phyloP scores from a whole-genome alignment of 108 stramenopile species.

The Nitzschia sp. region DNA sequence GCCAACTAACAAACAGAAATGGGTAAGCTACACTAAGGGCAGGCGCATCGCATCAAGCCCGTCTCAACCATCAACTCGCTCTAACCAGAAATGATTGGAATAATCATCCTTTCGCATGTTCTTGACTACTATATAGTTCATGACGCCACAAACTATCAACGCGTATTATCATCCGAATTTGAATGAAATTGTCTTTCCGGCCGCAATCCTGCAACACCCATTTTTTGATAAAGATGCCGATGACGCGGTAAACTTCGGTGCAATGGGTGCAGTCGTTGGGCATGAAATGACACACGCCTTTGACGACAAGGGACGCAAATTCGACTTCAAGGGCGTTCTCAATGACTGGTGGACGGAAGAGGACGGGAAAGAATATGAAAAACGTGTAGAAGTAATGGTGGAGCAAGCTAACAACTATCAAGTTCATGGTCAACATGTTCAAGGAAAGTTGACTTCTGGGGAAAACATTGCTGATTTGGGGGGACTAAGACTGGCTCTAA shows the following conservation, averaged over 20 bases:
- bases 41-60: no score
- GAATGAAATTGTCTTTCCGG: conserved; percentile 84
- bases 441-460: conserved; percentile 77
- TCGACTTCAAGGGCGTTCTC: conserved; percentile 74
- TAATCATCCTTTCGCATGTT: no score
- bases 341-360: conserved; percentile 85
- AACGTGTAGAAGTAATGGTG: conserved; percentile 74
- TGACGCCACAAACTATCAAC: conserved; percentile 90
- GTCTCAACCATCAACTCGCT: no score
- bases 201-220: conserved; percentile 86
- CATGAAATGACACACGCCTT: conserved; percentile 92
- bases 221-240: conserved; percentile 79
- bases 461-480: conserved; percentile 83
- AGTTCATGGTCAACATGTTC: conserved; percentile 64
- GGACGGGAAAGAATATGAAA: conserved; percentile 65
- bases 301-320: conserved; percentile 88
- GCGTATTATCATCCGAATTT: conserved; percentile 68
- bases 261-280: conserved; percentile 79
- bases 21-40: conserved; percentile 31
- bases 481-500: conserved; percentile 65
- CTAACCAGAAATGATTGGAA: no score
- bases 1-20: conserved; percentile 73
- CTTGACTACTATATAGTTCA: conserved; percentile 23
- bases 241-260: conserved; percentile 82
- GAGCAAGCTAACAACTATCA: conserved; percentile 69